phyloP scores from a whole-genome alignment of 192 early-diverging fungal species.

The Umbelopsis sp. region DNA sequence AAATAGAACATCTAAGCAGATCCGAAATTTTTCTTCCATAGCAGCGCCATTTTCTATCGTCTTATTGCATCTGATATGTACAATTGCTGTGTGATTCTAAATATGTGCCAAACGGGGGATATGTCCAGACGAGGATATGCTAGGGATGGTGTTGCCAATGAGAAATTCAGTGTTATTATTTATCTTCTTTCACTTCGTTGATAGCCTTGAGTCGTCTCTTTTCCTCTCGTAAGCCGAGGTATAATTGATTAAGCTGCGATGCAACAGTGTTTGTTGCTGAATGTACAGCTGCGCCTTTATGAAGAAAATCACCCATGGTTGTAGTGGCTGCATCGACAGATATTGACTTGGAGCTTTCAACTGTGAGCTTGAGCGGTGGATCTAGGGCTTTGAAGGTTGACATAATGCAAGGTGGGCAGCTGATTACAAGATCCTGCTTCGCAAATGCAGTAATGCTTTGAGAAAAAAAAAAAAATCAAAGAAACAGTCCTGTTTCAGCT shows the following conservation, averaged over 20 bases:
- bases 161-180: neutral
- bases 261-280: constrained; percentile 39
- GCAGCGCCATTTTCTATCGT: no score
- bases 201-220: constrained; percentile 19
- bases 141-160: no score
- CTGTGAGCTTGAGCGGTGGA: constrained; percentile 33
- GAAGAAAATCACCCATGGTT: constrained; percentile 37
- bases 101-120: no score
- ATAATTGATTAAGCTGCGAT: constrained; percentile 37
- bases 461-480: constrained; percentile 11
- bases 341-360: constrained; percentile 19
- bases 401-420: neutral
- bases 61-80: neutral
- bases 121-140: no score
- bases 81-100: neutral
- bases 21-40: no score
- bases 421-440: neutral
- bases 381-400: constrained; percentile 8
- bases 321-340: constrained; percentile 23
- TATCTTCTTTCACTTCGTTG: neutral
- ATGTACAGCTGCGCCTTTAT: constrained; percentile 41
- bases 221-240: constrained; percentile 34
- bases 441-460: neutral
- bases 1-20: neutral
- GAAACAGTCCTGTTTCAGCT: neutral